Base-by-base conservation (phyloP, 352 stramenopile genomes). In the Pythium insidiosum region DNA sequence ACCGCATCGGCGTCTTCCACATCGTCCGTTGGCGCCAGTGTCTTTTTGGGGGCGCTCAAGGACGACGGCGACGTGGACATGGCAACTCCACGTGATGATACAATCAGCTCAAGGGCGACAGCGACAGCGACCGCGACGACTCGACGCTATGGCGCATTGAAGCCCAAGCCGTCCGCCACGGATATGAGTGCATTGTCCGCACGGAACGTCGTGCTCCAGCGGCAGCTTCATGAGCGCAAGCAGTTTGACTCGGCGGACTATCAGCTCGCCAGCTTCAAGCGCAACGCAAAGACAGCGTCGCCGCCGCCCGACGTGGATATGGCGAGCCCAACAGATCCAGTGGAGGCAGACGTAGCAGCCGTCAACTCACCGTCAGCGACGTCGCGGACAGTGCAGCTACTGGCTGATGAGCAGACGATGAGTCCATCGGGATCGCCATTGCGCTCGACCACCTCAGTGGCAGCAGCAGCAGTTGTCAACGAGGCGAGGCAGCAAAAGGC, bases 201-300 rank as follows among this genome's bases (percentile, higher is more conserved):
- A 12, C 62, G 76, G 25, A 85, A 83, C 46, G 70, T 84, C 13
- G 46, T 91, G 28, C 71, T 91, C 21, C 74, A 83, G 47, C 72
- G 68, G 30, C 88, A 88, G 34, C 48, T 92, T 28, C 67, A 75
- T 25, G 75, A 75, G 54, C 81, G 86, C 43, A 57, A 63, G 37
- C 60, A 74, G 21, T 87, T 89, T 38, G 73, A 89, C 56, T 89
- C 76, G 48, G 76, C 73, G 6, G 79, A 91, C 46, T 88, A 84
- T 49, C 75, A 88, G 46, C 63, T 88, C 25, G 57, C 71, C 6
- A 61, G 58, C n/a, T n/a, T n/a, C n/a, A n/a, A n/a, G n/a, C n/a
- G n/a, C n/a, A n/a, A n/a, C n/a, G n/a, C n/a, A n/a, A n/a, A n/a
- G n/a, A n/a, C n/a, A n/a, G n/a, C n/a, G n/a, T n/a, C n/a, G n/a